Base-by-base conservation (phyloP, 78 protist species). In the slime mould (Dictyostelium discoideum) region DNA sequence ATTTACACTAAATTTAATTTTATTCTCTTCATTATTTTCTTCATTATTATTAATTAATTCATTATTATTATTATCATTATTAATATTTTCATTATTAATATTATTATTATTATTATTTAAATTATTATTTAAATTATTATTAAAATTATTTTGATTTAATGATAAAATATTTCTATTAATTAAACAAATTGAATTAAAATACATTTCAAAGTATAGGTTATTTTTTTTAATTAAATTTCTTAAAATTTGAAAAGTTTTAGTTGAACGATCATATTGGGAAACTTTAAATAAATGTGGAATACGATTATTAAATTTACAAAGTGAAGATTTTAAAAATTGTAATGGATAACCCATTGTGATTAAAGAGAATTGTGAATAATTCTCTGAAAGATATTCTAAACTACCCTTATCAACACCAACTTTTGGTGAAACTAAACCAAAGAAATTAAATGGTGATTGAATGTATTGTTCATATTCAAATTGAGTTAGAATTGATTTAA, bases 401-500 rank as follows among this genome's bases (percentile, higher is more conserved):
- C n/a, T 32, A 24, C 44, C 63, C 18, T 39, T 79, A 65, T 88
- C 77, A 11, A 24, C 67, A 26, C 26, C 60, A 5, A 5, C 24
- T 81, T 48, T 81, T 26, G 72, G 46, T 16, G 14, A 18, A 13
- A n/a, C 22, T 22, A 32, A 0, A 0, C 94, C 94, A 88, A 80
- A 84, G 24, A 88, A 54, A 40, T 63, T 39, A 20, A 26, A 88
- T 3, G 82, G 37, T 24, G 87, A 81, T 65, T 79, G n/a, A 79
- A 24, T 24, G 20, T 29, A 88, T 88, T 88, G 94, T 88, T 78
- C 42, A 88, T 29, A 88, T 80, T 88, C 87, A 10, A 88, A 88
- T 48, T 57, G 65, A 4, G 24, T 46, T 29, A 88, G 44, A 18
- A 88, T 80, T 5, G 29, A 32, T 88, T 88, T 88, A 50, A 88